phyloP scores from a whole-genome alignment of 2,329 filamentous ascomycete species.

The Xylaria sp. region DNA sequence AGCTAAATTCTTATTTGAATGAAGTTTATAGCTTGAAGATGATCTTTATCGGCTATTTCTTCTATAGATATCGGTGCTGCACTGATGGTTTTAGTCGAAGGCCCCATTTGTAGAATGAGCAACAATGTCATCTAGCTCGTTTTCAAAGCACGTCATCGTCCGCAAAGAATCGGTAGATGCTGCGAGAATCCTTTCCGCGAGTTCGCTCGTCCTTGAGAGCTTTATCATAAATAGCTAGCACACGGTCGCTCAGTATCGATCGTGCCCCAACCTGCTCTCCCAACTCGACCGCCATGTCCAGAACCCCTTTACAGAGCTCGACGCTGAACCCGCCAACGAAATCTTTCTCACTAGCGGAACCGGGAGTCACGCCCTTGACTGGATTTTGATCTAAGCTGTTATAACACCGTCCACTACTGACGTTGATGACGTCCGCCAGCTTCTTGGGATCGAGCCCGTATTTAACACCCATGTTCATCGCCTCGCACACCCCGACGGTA shows the following conservation, averaged over 20 bases:
- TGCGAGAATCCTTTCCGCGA: conserved; percentile 29
- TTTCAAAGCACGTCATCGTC: conserved; percentile 25
- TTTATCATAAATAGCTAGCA: conserved; percentile 31
- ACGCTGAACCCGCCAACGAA: conserved; percentile 32
- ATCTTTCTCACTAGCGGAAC: conserved; percentile 26
- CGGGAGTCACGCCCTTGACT: conserved; percentile 30
- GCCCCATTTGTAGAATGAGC: too few species aligned
- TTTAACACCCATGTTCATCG: conserved; percentile 35
- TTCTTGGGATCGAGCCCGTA: conserved; percentile 31
- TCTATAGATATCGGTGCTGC: background rate
- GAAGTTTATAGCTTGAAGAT: too few species aligned
- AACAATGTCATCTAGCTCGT: background rate
- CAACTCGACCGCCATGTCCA: conserved; percentile 31
- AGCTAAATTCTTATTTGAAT: too few species aligned
- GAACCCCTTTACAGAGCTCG: conserved; percentile 32
- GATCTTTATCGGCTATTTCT: background rate
- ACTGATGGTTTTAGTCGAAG: too few species aligned
- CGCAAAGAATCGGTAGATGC: conserved; percentile 29
- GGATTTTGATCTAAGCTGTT: conserved; percentile 33
- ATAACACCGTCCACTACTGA: conserved; percentile 32
- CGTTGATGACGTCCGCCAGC: conserved; percentile 31
- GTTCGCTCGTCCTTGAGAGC: conserved; percentile 32
- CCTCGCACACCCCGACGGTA: conserved; percentile 31
- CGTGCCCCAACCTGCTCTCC: conserved; percentile 27
- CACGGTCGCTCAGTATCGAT: conserved; percentile 20